phyloP scores from a whole-genome alignment of 306 rosid genomes.

The Pachyrhizus erosus region DNA sequence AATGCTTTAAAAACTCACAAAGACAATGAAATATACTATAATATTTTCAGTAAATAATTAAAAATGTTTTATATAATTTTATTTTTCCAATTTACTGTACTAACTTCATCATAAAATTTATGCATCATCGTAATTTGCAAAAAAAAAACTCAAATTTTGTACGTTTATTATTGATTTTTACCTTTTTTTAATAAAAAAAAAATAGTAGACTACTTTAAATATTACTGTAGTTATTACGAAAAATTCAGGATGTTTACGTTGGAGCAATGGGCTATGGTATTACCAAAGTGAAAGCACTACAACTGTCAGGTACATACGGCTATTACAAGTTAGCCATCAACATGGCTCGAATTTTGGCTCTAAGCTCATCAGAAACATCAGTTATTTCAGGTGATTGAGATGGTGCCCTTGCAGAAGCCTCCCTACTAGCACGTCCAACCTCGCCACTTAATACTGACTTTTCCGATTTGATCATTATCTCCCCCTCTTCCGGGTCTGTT shows the following conservation, averaged over 20 bases:
- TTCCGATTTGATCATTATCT: constrained; percentile 60
- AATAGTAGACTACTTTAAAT: no score
- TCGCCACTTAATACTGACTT: constrained; percentile 49
- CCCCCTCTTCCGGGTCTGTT: constrained; percentile 70
- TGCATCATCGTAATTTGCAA: no score
- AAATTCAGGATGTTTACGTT: background rate
- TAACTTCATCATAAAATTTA: no score
- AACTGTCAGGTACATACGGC: background rate
- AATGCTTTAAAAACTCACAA: no score
- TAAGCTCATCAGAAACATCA: constrained; percentile 75
- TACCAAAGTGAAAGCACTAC: constrained; percentile 6
- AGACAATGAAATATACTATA: no score
- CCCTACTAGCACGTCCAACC: constrained; percentile 58
- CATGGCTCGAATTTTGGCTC: constrained; percentile 93
- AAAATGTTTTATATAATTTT: no score
- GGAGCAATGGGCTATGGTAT: background rate
- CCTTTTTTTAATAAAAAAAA: no score
- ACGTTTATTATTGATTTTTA: no score
- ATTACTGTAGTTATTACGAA: background rate
- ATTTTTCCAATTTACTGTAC: background rate
- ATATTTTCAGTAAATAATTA: no score
- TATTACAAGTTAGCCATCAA: constrained; percentile 69
- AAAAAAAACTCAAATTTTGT: no score
- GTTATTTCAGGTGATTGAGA: constrained; percentile 61
- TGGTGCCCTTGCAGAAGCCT: constrained; percentile 61